These are phyloP conservation scores for Monoraphidium neglectum DNA, from an alignment of 139 green algal species.

Conservation along the genomic window DNA sequence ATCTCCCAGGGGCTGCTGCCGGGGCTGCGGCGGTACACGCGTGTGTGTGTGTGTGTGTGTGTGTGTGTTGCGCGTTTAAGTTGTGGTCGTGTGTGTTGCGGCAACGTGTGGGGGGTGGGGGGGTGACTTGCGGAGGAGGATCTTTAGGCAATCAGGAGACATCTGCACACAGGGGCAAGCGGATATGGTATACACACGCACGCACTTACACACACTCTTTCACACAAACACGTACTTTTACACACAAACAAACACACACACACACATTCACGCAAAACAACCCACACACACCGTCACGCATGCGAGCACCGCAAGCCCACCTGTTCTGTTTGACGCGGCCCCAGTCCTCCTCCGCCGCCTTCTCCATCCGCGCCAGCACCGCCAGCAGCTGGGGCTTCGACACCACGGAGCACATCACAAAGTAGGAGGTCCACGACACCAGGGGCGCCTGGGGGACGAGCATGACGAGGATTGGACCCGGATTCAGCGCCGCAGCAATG, in stretches of 20 bases:
- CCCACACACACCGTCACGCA: neutral
- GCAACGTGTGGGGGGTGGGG: too few species aligned
- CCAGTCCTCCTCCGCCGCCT: conserved; percentile 42
- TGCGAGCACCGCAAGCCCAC: neutral
- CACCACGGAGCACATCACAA: conserved; percentile 36
- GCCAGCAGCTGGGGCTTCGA: conserved; percentile 71
- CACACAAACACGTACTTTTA: too few species aligned
- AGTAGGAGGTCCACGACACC: too few species aligned
- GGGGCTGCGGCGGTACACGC: neutral
- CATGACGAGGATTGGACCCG: too few species aligned
- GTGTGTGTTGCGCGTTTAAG: too few species aligned
- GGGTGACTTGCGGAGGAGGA: too few species aligned
- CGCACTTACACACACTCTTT: neutral
- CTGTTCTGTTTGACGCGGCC: conserved; percentile 23
- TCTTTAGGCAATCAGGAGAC: too few species aligned
- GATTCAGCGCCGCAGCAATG: too few species aligned
- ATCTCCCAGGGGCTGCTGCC: neutral
- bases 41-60: neutral
- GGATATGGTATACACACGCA: neutral
- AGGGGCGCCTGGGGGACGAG: too few species aligned
- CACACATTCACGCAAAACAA: neutral
- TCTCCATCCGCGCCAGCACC: conserved; percentile 60
- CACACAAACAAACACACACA: too few species aligned
- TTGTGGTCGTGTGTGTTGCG: too few species aligned
- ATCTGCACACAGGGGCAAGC: conserved; percentile 3